A percentile compares a stretch with the other conserved stretches of the same genome.
phyloP scores from a whole-genome alignment of 2,329 filamentous ascomycete genomes.

The Fusarium domesticum region DNA sequence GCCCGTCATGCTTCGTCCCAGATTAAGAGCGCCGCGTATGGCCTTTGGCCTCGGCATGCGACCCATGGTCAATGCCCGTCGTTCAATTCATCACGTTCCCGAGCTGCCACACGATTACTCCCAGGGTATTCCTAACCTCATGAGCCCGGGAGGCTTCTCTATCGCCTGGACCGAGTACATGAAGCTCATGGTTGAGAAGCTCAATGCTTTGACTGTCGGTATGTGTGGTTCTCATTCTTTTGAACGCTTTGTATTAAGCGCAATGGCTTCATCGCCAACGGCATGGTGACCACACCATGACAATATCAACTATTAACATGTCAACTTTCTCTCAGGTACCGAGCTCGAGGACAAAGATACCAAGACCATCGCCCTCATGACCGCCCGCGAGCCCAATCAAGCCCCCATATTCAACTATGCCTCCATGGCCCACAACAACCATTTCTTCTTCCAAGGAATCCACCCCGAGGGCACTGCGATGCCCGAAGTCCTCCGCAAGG shows the following conservation, averaged over 20 bases:
- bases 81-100: conserved; percentile 49
- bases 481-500: conserved; percentile 51
- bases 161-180: conserved; percentile 85
- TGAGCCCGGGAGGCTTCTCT: conserved; percentile 67
- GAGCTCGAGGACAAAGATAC: conserved; percentile 58
- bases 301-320: conserved; percentile 11
- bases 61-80: conserved; percentile 35
- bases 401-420: conserved; percentile 92
- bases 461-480: conserved; percentile 48
- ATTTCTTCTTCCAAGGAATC: conserved; percentile 70
- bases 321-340: conserved; percentile 50
- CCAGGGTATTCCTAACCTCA: conserved; percentile 63
- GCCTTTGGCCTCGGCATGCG: conserved; percentile 37
- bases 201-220: conserved; percentile 75
- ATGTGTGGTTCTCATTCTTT: conserved; percentile 32
- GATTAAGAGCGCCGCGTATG: conserved; percentile 51
- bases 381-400: conserved; percentile 72
- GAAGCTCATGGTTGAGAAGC: conserved; percentile 65
- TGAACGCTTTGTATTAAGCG: neutral
- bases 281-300: too few relatives aligned
- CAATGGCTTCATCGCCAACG: conserved; percentile 1
- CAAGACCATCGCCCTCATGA: conserved; percentile 68
- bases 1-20: conserved; percentile 48
- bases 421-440: conserved; percentile 91
- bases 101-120: conserved; percentile 45